These are phyloP conservation scores for Aspergillus affinis DNA, from an alignment of 495 filamentous ascomycete genomes.

Conservation along the genomic window DNA sequence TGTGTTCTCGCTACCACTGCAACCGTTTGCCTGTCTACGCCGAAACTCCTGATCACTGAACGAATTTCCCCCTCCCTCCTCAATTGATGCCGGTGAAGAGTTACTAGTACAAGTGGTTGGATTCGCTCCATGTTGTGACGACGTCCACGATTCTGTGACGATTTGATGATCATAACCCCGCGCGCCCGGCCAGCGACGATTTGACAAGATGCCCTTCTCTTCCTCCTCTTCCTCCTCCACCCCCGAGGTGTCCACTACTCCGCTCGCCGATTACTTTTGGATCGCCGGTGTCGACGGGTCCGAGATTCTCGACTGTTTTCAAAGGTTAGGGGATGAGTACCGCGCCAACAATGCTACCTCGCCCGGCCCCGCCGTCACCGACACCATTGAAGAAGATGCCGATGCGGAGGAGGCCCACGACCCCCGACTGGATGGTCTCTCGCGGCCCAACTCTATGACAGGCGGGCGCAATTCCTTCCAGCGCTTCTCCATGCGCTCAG, in stretches of 20 bases:
- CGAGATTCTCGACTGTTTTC: conserved; percentile 48
- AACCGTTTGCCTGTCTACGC: conserved; percentile 12
- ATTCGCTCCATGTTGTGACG: conserved; percentile 36
- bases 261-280: conserved; percentile 98
- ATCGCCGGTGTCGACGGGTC: conserved; percentile 86
- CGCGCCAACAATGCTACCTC: conserved; percentile 41
- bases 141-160: conserved; percentile 24
- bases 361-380: conserved; percentile 59
- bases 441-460: conserved; percentile 57
- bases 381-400: conserved; percentile 81
- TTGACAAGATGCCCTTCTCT: conserved; percentile 29
- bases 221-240: conserved; percentile 26
- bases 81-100: conserved; percentile 25
- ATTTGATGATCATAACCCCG: conserved; percentile 28
- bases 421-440: conserved; percentile 35
- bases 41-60: conserved; percentile 23
- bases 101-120: conserved; percentile 13
- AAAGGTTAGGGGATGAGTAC: conserved; percentile 54
- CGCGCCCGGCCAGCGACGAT: conserved; percentile 13
- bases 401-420: conserved; percentile 56
- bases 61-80: conserved; percentile 2
- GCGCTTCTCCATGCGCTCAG: conserved; percentile 63
- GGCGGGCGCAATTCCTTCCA: conserved; percentile 65
- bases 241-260: conserved; percentile 57
- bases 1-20: conserved; percentile 16